Conservation (phyloP, 208 protist genomes). For the Acanthamoeba sp. region DNA sequence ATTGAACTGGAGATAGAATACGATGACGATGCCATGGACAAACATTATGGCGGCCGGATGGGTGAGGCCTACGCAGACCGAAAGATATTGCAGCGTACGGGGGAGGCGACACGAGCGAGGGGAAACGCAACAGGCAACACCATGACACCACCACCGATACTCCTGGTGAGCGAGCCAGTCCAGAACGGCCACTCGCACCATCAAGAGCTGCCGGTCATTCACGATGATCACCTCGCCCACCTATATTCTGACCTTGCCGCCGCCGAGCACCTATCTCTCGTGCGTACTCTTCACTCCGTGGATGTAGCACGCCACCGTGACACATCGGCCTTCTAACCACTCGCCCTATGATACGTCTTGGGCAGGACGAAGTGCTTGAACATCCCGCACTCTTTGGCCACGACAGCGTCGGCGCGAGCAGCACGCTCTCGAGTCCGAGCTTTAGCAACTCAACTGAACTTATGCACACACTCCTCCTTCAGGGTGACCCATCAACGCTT, state of each 20-base stretch:
- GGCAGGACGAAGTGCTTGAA: slow-evolving; percentile 29
- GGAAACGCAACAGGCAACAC: background rate
- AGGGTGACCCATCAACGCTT: background rate
- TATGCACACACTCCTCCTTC: slow-evolving; percentile 24
- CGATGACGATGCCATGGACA: background rate
- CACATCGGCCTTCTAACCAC: no score
- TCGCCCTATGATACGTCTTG: background rate
- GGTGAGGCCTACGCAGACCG: background rate
- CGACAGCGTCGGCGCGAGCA: background rate
- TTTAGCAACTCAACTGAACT: background rate
- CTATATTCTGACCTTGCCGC: slow-evolving; percentile 33
- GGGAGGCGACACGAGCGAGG: background rate
- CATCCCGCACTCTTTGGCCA: background rate
- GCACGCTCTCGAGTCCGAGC: background rate
- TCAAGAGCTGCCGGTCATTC: background rate
- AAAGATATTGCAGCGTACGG: background rate
- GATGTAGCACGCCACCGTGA: no score
- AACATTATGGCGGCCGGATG: background rate
- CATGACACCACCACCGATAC: background rate
- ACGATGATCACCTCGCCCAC: slow-evolving; percentile 21
- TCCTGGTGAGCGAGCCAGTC: background rate
- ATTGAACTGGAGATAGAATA: slow-evolving; percentile 11
- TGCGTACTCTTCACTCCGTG: background rate
- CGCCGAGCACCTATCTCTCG: slow-evolving; percentile 11
- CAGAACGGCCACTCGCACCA: background rate